These are phyloP conservation scores for Gossypium arboreum DNA, from an alignment of 345 rosid species.

Conservation along the genomic window DNA sequence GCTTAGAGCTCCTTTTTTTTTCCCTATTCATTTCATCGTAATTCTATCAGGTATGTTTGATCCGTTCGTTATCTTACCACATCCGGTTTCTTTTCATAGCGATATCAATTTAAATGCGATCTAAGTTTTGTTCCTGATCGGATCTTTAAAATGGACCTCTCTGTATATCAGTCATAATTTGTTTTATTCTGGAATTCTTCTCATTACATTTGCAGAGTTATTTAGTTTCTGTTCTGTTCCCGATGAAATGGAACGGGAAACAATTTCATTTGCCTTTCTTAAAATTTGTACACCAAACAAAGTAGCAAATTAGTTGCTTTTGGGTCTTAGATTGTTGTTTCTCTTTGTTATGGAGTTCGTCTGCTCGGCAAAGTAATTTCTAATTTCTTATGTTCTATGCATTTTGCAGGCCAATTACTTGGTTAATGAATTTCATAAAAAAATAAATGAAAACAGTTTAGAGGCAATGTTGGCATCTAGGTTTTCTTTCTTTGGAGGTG, in stretches of 20 bases:
- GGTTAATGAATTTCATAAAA: not conserved
- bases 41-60: not conserved
- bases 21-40: not conserved
- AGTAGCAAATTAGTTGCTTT: not conserved
- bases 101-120: not conserved
- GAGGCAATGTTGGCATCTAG: constrained; percentile 19
- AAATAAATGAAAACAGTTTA: not conserved
- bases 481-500: constrained; percentile 44
- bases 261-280: not conserved
- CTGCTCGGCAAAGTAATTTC: not conserved
- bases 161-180: not conserved
- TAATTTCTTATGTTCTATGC: not conserved
- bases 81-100: not conserved
- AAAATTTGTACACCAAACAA: not conserved
- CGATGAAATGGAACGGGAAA: not conserved
- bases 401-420: not conserved
- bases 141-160: constrained; percentile 3
- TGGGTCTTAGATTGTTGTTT: not conserved
- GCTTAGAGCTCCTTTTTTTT: not conserved
- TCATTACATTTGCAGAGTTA: not conserved
- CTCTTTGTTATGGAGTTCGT: not conserved
- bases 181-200: not conserved
- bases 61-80: not conserved
- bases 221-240: not conserved
- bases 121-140: not conserved